Evolutionary conservation across 2,329 filamentous ascomycete species (phyloP).

Genomic region (Verticillium albo-atrum): DNA sequence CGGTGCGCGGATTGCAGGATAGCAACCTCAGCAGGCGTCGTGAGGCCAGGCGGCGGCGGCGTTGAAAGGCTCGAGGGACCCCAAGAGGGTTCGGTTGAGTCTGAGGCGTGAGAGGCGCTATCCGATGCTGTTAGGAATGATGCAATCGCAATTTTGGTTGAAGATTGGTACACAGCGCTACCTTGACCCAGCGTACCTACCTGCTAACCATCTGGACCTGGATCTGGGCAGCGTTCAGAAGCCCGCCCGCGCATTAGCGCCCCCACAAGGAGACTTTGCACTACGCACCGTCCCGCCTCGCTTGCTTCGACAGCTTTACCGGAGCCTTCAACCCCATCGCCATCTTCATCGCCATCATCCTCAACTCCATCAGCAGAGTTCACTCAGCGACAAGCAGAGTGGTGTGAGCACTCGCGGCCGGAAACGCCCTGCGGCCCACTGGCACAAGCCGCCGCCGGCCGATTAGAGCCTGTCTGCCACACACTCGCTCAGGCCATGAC

Average conservation of each 20-base stretch:
- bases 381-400: no score
- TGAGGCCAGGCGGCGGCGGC: no score
- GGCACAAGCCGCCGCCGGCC: no score
- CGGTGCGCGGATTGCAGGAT: not conserved
- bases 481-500: no score
- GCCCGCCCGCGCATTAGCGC: not conserved
- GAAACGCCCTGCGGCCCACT: no score
- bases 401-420: no score
- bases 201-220: no score
- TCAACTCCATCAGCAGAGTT: no score
- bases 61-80: no score
- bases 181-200: not conserved
- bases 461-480: no score
- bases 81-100: not conserved
- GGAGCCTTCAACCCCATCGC: not conserved
- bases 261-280: not conserved
- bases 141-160: not conserved
- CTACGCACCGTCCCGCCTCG: not conserved
- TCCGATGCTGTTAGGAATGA: not conserved
- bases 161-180: not conserved
- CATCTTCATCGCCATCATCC: not conserved
- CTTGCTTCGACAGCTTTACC: not conserved
- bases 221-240: not conserved
- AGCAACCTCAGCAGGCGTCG: no score
- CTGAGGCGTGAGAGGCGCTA: not conserved